Percentiles rank a stretch among this genome's conserved stretches.
These are phyloP conservation scores for Lyophyllum atratum DNA, from an alignment of 768 basidiomycete species.

Conservation along the genomic window DNA sequence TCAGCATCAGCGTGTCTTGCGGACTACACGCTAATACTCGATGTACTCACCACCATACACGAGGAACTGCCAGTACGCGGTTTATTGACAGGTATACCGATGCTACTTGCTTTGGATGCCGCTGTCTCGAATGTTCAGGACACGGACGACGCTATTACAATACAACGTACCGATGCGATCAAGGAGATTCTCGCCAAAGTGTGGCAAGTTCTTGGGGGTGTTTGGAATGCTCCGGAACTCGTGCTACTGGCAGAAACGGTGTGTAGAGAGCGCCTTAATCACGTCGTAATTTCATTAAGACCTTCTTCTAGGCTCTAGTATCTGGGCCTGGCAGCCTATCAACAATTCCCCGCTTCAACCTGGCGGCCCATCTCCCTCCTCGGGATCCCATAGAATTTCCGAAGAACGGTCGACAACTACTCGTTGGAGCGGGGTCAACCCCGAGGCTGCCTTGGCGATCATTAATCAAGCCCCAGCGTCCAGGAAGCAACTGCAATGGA, in stretches of 20 bases:
- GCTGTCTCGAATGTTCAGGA: slow-evolving; percentile 51
- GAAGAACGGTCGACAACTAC: slow-evolving; percentile 20
- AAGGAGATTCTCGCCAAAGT: slow-evolving; percentile 63
- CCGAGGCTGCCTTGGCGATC: slow-evolving; percentile 54
- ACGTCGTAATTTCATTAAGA: slow-evolving; percentile 5
- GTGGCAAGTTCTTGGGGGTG: slow-evolving; percentile 69
- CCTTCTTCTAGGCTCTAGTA: slow-evolving; percentile 44
- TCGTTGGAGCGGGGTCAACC: slow-evolving; percentile 49
- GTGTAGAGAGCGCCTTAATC: slow-evolving; percentile 16
- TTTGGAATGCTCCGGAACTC: slow-evolving; percentile 68
- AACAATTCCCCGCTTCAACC: slow-evolving; percentile 29
- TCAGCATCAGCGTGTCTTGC: slow-evolving; percentile 61
- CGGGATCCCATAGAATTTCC: slow-evolving; percentile 47
- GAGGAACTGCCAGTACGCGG: slow-evolving; percentile 75
- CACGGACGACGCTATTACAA: slow-evolving; percentile 35
- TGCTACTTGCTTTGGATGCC: slow-evolving; percentile 76
- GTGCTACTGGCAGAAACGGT: slow-evolving; percentile 59
- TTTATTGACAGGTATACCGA: slow-evolving; percentile 77
- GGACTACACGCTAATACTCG: slow-evolving; percentile 74
- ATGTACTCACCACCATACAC: slow-evolving; percentile 67
- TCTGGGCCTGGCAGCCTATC: slow-evolving; percentile 40
- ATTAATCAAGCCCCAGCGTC: slow-evolving; percentile 52
- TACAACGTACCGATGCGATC: slow-evolving; percentile 52
- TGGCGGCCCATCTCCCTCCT: slow-evolving; percentile 45
- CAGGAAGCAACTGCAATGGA: slow-evolving; percentile 70